Evolutionary conservation across 768 basidiomycete species (phyloP), one percentile per base, ranked within the genome.

Genomic region (Porpolomopsis calyptriformis): DNA sequence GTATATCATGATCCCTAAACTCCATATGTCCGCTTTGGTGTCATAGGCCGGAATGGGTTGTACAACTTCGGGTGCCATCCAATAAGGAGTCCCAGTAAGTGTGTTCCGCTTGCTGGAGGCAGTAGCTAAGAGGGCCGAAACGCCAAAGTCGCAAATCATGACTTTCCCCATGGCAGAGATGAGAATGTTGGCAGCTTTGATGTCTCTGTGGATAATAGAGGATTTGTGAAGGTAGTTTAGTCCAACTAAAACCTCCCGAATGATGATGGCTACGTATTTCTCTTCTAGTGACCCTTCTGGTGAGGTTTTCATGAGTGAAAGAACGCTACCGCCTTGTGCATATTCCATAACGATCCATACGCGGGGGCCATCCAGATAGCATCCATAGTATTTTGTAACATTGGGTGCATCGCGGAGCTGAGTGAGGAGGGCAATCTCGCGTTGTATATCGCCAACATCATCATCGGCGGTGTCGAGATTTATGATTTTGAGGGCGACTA

Each of bases 331-430:
- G 4, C 94, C 94, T 52, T 91, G 82, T 6, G 96, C 96, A 55
- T 82, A 82, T 61, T 99, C 96, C 96, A 99, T 99, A 29, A 84
- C 89, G 54, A 99, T 98, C 93, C 96, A 99, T 8, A 99, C 90
- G 40, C 89, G 85, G 23, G 91, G 87, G 0, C 92, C 93, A 58
- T 94, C 86, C 59, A 96, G 75, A 65, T 87, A 83, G 66, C 91
- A 96, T n/a, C 91, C 94, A 64, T 82, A 96, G 68, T 99, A 99
- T 56, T 88, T 78, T 19, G 88, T 97, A 57, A 96, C 79, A 59
- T 93, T 93, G 23, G 87, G 82, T 0, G 86, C 87, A 48, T 90
- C 89, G 18, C 89, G 73, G 25, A 98, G 76, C 58, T 94, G 91
- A 37, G 85, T 82, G 16, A 98, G 73, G 42, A 99, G 77, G 8